phyloP scores from a whole-genome alignment of 2,329 filamentous ascomycete genomes.

The Fusarium vanettenii region DNA sequence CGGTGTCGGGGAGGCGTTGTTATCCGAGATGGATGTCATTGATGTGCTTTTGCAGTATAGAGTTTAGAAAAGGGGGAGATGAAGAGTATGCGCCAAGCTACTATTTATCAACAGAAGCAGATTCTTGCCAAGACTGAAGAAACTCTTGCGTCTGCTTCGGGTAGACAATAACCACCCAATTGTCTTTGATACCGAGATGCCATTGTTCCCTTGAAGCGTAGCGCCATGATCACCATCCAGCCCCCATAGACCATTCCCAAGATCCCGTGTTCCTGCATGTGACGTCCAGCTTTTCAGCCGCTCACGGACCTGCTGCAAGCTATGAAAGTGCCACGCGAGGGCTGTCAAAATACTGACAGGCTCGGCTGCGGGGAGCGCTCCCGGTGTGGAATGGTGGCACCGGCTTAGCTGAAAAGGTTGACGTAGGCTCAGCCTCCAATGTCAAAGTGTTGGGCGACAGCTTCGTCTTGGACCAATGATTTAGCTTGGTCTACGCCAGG shows the following conservation, averaged over 20 bases:
- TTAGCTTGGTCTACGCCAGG: neutral
- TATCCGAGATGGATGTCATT: neutral
- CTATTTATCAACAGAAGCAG: neutral
- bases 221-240: neutral
- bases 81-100: neutral
- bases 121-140: neutral
- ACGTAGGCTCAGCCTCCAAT: neutral
- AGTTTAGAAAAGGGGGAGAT: neutral
- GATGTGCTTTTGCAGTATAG: neutral
- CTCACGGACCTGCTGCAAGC: neutral
- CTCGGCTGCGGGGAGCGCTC: neutral
- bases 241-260: neutral
- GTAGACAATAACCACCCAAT: neutral
- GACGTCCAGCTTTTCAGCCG: neutral
- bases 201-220: neutral
- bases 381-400: neutral
- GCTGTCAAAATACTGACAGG: neutral
- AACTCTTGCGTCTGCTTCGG: neutral
- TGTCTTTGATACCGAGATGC: neutral
- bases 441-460: neutral
- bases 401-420: neutral
- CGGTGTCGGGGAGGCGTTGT: neutral
- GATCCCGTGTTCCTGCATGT: neutral
- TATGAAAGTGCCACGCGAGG: neutral
- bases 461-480: neutral